Conservation (phyloP, 2,329 filamentous ascomycete genomes). For the Rachicladosporium sp. region DNA sequence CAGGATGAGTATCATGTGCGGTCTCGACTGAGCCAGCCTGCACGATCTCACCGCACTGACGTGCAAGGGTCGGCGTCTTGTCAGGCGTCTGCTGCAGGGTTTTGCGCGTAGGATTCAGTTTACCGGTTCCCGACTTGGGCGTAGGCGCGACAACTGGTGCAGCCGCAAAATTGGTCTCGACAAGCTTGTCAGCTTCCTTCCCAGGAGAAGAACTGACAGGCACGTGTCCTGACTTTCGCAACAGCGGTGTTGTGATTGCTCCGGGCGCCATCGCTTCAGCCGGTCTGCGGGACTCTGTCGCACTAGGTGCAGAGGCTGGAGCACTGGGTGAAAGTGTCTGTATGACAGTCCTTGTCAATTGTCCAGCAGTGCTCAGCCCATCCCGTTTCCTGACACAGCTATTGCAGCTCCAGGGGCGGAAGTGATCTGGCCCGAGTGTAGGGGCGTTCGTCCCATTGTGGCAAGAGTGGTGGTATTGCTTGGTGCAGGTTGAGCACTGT, state of each 20-base stretch:
- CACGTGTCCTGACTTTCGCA: not conserved
- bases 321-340: not conserved
- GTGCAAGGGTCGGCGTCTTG: not conserved
- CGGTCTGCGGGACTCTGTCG: not conserved
- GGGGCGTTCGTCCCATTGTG: conserved; percentile 11
- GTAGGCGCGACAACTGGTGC: not conserved
- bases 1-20: not conserved
- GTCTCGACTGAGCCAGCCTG: not conserved
- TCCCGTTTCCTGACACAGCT: conserved; percentile 13
- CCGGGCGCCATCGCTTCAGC: not conserved
- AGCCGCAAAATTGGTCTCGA: conserved; percentile 9
- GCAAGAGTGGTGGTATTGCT: conserved; percentile 26
- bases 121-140: conserved; percentile 1
- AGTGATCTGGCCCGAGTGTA: conserved; percentile 2
- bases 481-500: conserved; percentile 21
- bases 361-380: not conserved
- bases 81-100: not conserved
- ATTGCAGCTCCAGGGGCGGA: conserved; percentile 15
- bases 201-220: not conserved
- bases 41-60: not conserved
- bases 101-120: not conserved
- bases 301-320: not conserved
- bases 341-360: not conserved
- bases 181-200: conserved; percentile 8
- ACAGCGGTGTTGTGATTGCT: not conserved